Base-by-base conservation (phyloP, 2,329 filamentous ascomycete species). In the Penicillium sp. region DNA sequence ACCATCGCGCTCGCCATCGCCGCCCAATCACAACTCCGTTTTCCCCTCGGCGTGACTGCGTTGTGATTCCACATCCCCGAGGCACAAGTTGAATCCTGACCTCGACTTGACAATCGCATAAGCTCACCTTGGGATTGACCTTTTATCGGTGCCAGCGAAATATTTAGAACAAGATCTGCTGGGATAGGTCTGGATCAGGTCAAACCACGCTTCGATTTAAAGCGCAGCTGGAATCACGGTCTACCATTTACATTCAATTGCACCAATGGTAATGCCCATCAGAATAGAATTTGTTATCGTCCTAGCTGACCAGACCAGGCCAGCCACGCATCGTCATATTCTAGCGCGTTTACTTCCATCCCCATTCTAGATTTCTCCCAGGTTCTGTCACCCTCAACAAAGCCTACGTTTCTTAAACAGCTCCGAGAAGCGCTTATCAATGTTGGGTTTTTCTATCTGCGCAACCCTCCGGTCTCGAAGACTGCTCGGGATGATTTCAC, bases 371-470 rank as follows among this genome's bases (percentile, higher is more conserved):
- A 64, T 35, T 61, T 55, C 16, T 45, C 51, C 2, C 48, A 53
- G n/a, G 35, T 45, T 1, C 30, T 35, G 2, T 51, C 50, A 0
- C 33, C 52, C 0, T 32, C 42, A 2, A 52, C 54, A 2, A 60
- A 57, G 32, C 30, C 54, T 1, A 25, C 10, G 11, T 64, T 64
- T 26, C 42, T 64, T 2, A 35, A 38, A 11, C 41, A 43, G 5
- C 46, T 64, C n/a, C 58, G 56, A 6, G 46, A 61, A 22, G 60
- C 60, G 0, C 42, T 64, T 13, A 48, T 63, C 30, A 55, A 61
- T 42, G 60, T 64, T 23, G 60, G 60, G 6, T 64, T 63, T 47
- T 60, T 64, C 36, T 63, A 62, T 37, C 50, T 64, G 18, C 41
- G 46, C 29, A 57, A 62, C 32, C 49, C 55, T 2, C 54, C 57